Conservation (phyloP, 257 asterid genomes). For the Solanum chilense region DNA sequence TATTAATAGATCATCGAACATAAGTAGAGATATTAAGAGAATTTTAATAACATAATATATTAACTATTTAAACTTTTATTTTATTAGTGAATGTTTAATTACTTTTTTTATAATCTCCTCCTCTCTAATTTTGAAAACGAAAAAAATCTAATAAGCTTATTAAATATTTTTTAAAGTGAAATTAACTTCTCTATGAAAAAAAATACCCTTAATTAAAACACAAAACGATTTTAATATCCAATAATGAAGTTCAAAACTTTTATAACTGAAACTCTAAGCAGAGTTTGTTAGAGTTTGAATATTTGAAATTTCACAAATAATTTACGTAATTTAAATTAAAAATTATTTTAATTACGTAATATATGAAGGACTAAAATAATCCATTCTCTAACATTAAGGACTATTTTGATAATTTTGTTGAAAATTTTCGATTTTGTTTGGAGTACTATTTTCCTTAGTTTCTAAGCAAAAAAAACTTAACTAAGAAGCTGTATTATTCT, state of each 20-base stretch:
- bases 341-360: background rate
- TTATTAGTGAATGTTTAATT: too few relatives aligned
- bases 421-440: background rate
- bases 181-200: too few relatives aligned
- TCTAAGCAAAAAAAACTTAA: background rate
- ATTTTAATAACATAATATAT: fast-evolving
- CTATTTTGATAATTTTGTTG: background rate
- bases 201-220: background rate
- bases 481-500: background rate
- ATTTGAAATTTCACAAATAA: fast-evolving
- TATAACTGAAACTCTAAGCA: background rate
- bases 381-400: fast-evolving
- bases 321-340: fast-evolving
- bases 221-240: fast-evolving
- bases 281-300: fast-evolving
- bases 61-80: too few relatives aligned
- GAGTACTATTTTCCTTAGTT: background rate
- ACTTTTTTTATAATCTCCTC: too few relatives aligned
- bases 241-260: fast-evolving
- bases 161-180: too few relatives aligned
- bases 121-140: too few relatives aligned
- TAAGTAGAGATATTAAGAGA: fast-evolving
- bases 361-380: background rate
- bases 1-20: too few relatives aligned
- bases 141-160: too few relatives aligned